These are phyloP conservation scores for Turnera subulata DNA, from an alignment of 345 rosid species.

Conservation along the genomic window DNA sequence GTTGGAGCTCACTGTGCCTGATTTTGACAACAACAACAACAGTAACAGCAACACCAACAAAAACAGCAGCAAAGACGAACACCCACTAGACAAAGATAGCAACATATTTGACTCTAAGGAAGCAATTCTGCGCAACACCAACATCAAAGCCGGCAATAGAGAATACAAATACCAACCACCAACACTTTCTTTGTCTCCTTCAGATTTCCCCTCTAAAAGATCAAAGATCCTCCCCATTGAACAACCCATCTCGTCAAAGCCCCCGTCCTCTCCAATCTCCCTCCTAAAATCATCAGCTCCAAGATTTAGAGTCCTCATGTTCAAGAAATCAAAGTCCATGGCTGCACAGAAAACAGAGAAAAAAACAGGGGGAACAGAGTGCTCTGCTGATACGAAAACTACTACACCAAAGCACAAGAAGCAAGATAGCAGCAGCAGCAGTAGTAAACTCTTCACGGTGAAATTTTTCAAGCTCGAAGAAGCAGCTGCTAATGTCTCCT, in stretches of 20 bases:
- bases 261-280: slow-evolving; percentile 54
- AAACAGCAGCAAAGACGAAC: background rate
- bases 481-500: slow-evolving; percentile 16
- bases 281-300: slow-evolving; percentile 55
- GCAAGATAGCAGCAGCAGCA: slow-evolving; percentile 17
- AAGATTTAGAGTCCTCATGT: slow-evolving; percentile 46
- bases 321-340: slow-evolving; percentile 49
- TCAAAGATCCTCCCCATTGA: slow-evolving; percentile 66
- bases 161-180: slow-evolving; percentile 19
- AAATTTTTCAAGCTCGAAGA: slow-evolving; percentile 41
- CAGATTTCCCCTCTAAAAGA: slow-evolving; percentile 46
- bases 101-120: slow-evolving; percentile 19
- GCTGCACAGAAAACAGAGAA: slow-evolving; percentile 21
- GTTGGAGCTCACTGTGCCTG: slow-evolving; percentile 63
- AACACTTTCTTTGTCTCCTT: slow-evolving; percentile 28
- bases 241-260: slow-evolving; percentile 29
- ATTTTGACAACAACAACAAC: slow-evolving; percentile 21
- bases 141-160: slow-evolving; percentile 11
- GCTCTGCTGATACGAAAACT: slow-evolving; percentile 7
- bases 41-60: slow-evolving; percentile 3
- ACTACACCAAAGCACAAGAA: slow-evolving; percentile 18
- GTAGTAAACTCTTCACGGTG: slow-evolving; percentile 28
- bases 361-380: slow-evolving; percentile 9
- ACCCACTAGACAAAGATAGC: slow-evolving; percentile 10
- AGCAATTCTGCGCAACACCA: slow-evolving; percentile 8